Conservation (phyloP, 306 rosid species). For the Luffa aegyptiaca region DNA sequence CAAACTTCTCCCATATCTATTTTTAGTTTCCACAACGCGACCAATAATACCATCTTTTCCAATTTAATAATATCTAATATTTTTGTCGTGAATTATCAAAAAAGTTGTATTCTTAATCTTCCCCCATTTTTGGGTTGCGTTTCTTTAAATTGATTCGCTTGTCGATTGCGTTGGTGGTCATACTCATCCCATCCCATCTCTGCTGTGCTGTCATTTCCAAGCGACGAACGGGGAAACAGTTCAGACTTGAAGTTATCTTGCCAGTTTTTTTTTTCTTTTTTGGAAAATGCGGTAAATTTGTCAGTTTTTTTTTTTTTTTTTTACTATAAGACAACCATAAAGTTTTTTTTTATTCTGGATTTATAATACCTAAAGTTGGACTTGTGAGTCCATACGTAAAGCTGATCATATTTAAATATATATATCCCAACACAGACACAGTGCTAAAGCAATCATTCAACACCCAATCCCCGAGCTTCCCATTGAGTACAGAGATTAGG, state of each 20-base stretch:
- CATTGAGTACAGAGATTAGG: not conserved
- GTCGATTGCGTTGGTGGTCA: not conserved
- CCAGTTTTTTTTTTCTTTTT: not conserved
- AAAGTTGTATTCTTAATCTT: not conserved
- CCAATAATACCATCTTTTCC: not conserved
- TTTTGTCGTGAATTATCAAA: not conserved
- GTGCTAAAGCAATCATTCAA: not conserved
- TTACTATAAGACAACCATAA: not conserved
- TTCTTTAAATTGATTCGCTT: not conserved
- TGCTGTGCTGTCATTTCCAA: not conserved
- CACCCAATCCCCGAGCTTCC: not conserved
- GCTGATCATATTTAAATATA: not conserved
- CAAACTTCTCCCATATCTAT: not conserved
- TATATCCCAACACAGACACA: not conserved
- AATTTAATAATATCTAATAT: not conserved
- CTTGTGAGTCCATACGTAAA: not conserved
- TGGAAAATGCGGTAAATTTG: not conserved
- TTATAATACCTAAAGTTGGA: not conserved
- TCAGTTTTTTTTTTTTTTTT: not conserved
- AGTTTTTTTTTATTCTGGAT: not conserved
- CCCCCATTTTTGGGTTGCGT: not conserved
- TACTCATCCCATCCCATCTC: not conserved
- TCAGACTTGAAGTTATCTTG: not conserved
- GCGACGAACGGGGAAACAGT: not conserved
- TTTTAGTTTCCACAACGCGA: not conserved